A percentile compares a stretch with the other conserved stretches of the same genome.
phyloP scores from a whole-genome alignment of 2,329 filamentous ascomycete genomes.

The Penicillium sp. region DNA sequence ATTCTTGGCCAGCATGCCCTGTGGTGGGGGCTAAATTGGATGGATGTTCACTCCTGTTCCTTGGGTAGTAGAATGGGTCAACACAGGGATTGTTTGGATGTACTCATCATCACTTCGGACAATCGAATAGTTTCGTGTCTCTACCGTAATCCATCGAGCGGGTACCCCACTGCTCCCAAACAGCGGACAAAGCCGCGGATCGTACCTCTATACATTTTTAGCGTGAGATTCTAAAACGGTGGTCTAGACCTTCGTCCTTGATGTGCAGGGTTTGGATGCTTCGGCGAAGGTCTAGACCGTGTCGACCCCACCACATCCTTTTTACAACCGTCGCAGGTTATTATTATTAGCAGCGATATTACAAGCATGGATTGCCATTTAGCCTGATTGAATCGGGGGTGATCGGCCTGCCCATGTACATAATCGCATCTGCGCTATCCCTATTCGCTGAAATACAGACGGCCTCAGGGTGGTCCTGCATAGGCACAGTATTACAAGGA shows the following conservation, averaged over 20 bases:
- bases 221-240: background rate
- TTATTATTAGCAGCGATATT: background rate
- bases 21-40: constrained; percentile 5
- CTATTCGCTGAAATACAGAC: constrained; percentile 8
- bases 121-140: background rate
- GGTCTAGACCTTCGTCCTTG: background rate
- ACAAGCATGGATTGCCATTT: background rate
- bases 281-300: background rate
- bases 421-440: background rate
- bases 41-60: constrained; percentile 1
- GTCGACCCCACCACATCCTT: background rate
- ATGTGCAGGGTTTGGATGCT: background rate
- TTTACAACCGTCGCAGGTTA: background rate
- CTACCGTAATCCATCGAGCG: background rate
- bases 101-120: constrained; percentile 4
- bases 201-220: background rate
- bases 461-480: background rate
- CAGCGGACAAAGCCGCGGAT: background rate
- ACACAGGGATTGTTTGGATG: constrained; percentile 1
- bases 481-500: too few relatives aligned
- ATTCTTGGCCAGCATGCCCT: background rate
- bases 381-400: background rate
- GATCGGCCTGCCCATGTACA: background rate
- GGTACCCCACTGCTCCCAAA: constrained; percentile 8
- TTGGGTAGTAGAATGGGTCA: constrained; percentile 6